Evolutionary conservation across 352 stramenopile species (phyloP).

Genomic region (Globisporangium spinosum): DNA sequence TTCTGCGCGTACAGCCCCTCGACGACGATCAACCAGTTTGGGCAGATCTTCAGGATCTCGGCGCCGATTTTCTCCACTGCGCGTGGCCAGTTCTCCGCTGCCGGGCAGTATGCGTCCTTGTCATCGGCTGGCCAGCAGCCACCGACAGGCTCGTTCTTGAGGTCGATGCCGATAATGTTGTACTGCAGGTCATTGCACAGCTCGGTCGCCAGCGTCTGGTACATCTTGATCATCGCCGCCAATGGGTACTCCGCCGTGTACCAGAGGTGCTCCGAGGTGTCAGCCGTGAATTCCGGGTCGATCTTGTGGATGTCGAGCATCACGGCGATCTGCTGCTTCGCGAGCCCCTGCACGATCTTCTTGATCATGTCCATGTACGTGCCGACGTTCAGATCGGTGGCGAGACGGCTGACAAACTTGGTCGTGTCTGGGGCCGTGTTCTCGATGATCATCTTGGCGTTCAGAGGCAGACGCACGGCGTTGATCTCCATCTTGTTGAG

Average conservation of each 20-base stretch:
- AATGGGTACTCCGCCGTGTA: conserved; percentile 59
- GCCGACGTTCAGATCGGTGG: conserved; percentile 61
- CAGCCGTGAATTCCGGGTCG: conserved; percentile 62
- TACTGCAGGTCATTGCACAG: conserved; percentile 76
- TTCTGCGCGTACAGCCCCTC: conserved; percentile 58
- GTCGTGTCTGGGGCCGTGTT: conserved; percentile 58
- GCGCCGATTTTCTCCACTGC: conserved; percentile 61
- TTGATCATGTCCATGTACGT: conserved; percentile 86
- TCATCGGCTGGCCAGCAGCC: conserved; percentile 69
- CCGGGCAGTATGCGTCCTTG: conserved; percentile 47
- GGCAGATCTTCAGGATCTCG: conserved; percentile 61
- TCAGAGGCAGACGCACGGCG: conserved; percentile 71
- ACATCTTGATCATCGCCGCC: conserved; percentile 59
- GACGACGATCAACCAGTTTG: conserved; percentile 75
- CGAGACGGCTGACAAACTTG: conserved; percentile 57
- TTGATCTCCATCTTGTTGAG: conserved; percentile 70
- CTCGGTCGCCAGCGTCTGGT: conserved; percentile 57
- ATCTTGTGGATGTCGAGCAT: conserved; percentile 86
- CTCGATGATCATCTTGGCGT: conserved; percentile 80
- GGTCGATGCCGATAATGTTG: conserved; percentile 82
- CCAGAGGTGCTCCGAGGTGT: conserved; percentile 74
- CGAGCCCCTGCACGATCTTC: conserved; percentile 75
- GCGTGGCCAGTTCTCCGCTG: conserved; percentile 63
- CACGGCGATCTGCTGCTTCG: conserved; percentile 76
- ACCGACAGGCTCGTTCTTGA: conserved; percentile 79